These are phyloP conservation scores for Ophiognomonia clavigignenti-juglandacearum DNA, from an alignment of 2,329 filamentous ascomycete species.

Conservation along the genomic window DNA sequence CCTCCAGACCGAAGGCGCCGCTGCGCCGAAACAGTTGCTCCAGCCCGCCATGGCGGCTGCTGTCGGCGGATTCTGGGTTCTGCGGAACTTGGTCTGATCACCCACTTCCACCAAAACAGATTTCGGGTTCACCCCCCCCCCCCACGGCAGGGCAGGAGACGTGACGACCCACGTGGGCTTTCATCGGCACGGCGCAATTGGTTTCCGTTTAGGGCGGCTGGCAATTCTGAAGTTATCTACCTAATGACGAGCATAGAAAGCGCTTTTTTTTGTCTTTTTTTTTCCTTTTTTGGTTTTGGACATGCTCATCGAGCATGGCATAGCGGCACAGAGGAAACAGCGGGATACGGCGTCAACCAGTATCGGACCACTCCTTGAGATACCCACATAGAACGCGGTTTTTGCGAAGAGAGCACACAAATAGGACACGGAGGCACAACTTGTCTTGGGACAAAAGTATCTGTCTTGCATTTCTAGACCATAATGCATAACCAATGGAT, in stretches of 20 bases:
- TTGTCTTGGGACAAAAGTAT: not conserved
- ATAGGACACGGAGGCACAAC: not conserved
- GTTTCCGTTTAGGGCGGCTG: not conserved
- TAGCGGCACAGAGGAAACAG: slow-evolving; percentile 13
- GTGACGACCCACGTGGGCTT: not conserved
- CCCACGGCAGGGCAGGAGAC: too few relatives aligned
- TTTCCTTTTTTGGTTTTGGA: not conserved
- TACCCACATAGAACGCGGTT: slow-evolving; percentile 6
- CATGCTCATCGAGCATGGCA: slow-evolving; percentile 5
- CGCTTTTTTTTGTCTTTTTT: not conserved
- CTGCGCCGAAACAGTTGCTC: slow-evolving; percentile 7
- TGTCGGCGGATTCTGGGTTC: slow-evolving; percentile 10
- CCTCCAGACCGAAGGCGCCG: too few relatives aligned
- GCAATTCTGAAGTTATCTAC: too few relatives aligned
- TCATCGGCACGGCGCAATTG: not conserved
- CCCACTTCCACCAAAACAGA: not conserved
- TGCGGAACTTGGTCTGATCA: slow-evolving; percentile 8
- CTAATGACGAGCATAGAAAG: too few relatives aligned
- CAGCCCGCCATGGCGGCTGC: not conserved
- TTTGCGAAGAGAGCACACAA: not conserved
- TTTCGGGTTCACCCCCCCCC: not conserved
- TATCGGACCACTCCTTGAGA: slow-evolving; percentile 17
- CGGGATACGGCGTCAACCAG: slow-evolving; percentile 17
- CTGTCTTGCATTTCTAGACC: not conserved
- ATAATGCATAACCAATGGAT: not conserved